These are phyloP conservation scores for Pilobolus umbonatus DNA, from an alignment of 192 early-diverging fungal genomes.

Conservation along the genomic window DNA sequence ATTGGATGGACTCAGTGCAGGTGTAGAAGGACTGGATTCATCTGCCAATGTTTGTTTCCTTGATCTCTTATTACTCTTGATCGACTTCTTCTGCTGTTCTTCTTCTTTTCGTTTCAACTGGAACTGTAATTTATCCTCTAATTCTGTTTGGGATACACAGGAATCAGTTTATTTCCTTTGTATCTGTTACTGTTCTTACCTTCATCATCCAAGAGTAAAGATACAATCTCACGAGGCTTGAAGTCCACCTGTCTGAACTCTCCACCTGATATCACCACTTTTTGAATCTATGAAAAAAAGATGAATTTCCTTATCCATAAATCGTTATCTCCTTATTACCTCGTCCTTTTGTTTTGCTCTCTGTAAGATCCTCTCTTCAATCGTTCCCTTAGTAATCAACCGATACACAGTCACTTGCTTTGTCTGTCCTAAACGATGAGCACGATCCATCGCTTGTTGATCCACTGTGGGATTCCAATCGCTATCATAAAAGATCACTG, in stretches of 20 bases:
- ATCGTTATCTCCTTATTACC: too few species aligned
- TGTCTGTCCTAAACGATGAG: slow-evolving; percentile 81
- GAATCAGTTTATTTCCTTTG: not conserved
- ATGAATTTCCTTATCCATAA: too few species aligned
- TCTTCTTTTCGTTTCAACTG: slow-evolving; percentile 55
- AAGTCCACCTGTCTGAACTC: slow-evolving; percentile 80
- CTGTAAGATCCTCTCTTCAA: slow-evolving; percentile 77
- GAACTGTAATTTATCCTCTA: slow-evolving; percentile 50
- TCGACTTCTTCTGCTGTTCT: slow-evolving; percentile 41
- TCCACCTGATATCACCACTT: slow-evolving; percentile 90
- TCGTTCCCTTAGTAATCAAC: slow-evolving; percentile 73
- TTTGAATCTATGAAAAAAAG: slow-evolving; percentile 56
- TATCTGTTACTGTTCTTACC: slow-evolving; percentile 9
- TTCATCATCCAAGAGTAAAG: slow-evolving; percentile 77
- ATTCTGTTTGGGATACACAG: slow-evolving; percentile 26
- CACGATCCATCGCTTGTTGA: slow-evolving; percentile 90
- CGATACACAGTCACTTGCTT: slow-evolving; percentile 83
- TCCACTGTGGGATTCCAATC: slow-evolving; percentile 92
- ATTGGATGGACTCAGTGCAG: slow-evolving; percentile 19
- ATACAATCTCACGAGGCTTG: slow-evolving; percentile 87
- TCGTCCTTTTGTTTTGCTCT: slow-evolving; percentile 88
- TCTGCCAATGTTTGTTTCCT: slow-evolving; percentile 10
- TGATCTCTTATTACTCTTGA: slow-evolving; percentile 19
- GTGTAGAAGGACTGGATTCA: not conserved
- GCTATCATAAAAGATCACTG: slow-evolving; percentile 83